Percentiles rank a stretch among this genome's conserved stretches.
Conservation (phyloP, 768 basidiomycete genomes). For the Ephemerocybe angulata region DNA sequence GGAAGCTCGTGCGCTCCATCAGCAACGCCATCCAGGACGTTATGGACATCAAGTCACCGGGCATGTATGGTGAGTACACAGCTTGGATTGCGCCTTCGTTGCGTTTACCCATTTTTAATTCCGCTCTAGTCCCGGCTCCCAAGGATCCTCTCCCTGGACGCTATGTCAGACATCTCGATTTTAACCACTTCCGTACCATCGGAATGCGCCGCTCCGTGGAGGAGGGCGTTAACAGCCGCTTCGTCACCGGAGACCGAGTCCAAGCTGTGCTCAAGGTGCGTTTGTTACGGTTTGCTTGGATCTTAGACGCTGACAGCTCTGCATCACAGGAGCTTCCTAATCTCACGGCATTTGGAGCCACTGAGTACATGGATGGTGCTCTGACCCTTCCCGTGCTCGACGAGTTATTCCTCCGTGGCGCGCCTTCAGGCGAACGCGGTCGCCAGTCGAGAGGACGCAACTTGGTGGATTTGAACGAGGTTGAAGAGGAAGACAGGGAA, state of each 20-base stretch:
- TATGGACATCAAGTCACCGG: constrained; percentile 58
- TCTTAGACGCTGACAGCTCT: constrained; percentile 9
- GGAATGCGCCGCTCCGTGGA: constrained; percentile 92
- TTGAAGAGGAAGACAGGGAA: constrained; percentile 75
- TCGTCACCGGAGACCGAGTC: constrained; percentile 88
- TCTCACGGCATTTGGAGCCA: constrained; percentile 84
- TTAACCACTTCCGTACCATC: constrained; percentile 96
- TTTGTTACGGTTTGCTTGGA: constrained; percentile 4
- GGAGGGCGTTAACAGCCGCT: constrained; percentile 84
- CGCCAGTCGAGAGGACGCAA: constrained; percentile 63
- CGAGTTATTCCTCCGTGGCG: constrained; percentile 87
- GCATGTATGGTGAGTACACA: constrained; percentile 65
- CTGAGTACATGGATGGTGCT: constrained; percentile 97
- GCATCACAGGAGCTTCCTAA: constrained; percentile 78
- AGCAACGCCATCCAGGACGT: constrained; percentile 74
- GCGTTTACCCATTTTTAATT: constrained; percentile 3
- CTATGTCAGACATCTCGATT: constrained; percentile 84
- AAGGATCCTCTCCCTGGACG: constrained; percentile 73
- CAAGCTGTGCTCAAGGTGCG: constrained; percentile 72
- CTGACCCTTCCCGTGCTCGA: constrained; percentile 80
- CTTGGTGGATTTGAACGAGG: constrained; percentile 47
- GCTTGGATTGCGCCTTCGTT: constrained; percentile 3
- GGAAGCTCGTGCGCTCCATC: constrained; percentile 78
- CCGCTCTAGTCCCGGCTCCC: constrained; percentile 55
- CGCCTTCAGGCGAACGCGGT: constrained; percentile 63